A percentile compares a stretch with the other conserved stretches of the same genome.
Evolutionary conservation across 805 yeast genomes (phyloP).

Genomic region (Yarrowia deformans): DNA sequence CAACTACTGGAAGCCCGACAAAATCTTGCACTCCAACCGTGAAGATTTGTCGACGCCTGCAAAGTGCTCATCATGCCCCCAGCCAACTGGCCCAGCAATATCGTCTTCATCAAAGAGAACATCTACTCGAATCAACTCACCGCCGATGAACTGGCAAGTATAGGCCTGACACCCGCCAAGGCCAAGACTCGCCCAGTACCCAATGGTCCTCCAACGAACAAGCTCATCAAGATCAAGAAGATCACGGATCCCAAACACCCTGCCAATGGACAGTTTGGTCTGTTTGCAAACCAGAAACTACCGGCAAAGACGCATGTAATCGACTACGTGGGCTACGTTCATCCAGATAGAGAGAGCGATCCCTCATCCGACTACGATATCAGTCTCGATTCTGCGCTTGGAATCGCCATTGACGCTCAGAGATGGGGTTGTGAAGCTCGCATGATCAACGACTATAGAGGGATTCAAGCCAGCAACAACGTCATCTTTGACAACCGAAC

Average conservation of each 20-base stretch:
- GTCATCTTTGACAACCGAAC: constrained; percentile 43
- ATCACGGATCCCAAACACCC: constrained; percentile 43
- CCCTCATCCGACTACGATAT: constrained; percentile 44
- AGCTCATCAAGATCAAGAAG: constrained; percentile 42
- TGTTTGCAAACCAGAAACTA: constrained; percentile 43
- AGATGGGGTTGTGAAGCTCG: constrained; percentile 44
- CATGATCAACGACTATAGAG: constrained; percentile 45
- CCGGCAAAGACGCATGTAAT: constrained; percentile 42
- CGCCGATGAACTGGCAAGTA: constrained; percentile 37
- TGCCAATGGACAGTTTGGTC: constrained; percentile 44
- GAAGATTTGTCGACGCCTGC: not conserved
- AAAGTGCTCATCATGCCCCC: constrained; percentile 37
- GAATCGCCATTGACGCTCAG: constrained; percentile 44
- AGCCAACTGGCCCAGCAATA: constrained; percentile 43
- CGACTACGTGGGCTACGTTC: constrained; percentile 45
- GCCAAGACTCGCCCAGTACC: constrained; percentile 16
- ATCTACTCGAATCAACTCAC: constrained; percentile 42
- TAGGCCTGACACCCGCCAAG: constrained; percentile 37
- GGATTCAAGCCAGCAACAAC: constrained; percentile 42
- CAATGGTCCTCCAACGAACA: constrained; percentile 31
- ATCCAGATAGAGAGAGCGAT: constrained; percentile 42
- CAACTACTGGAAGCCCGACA: not conserved
- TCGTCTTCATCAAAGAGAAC: constrained; percentile 40
- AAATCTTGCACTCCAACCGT: not conserved
- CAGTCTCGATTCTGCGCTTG: constrained; percentile 40